These are phyloP conservation scores for Blastobotrys attinorum DNA, from an alignment of 805 yeast genomes.

Conservation along the genomic window DNA sequence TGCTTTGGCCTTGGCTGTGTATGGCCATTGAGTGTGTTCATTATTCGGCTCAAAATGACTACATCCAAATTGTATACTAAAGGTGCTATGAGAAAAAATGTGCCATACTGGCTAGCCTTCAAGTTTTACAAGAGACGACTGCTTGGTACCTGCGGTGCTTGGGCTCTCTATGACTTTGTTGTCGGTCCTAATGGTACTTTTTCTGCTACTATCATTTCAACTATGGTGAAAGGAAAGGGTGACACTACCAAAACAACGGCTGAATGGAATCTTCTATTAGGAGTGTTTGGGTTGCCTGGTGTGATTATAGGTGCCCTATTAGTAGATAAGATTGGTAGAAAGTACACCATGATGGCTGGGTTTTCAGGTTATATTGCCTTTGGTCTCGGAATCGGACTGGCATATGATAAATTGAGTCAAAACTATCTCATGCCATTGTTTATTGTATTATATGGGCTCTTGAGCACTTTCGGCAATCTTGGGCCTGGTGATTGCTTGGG, in stretches of 20 bases:
- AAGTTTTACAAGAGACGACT: slow-evolving; percentile 63
- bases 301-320: slow-evolving; percentile 59
- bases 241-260: slow-evolving; percentile 44
- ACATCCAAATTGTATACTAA: slow-evolving; percentile 57
- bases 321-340: slow-evolving; percentile 59
- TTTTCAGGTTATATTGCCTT: slow-evolving; percentile 61
- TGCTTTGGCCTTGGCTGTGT: slow-evolving; percentile 68
- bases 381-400: slow-evolving; percentile 32
- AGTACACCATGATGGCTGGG: slow-evolving; percentile 60
- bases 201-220: slow-evolving; percentile 50
- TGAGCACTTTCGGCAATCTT: slow-evolving; percentile 62
- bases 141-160: slow-evolving; percentile 63
- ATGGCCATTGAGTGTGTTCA: slow-evolving; percentile 65
- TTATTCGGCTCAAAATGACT: slow-evolving; percentile 63
- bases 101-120: slow-evolving; percentile 51
- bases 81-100: slow-evolving; percentile 50
- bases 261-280: slow-evolving; percentile 67
- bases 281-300: slow-evolving; percentile 64
- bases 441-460: slow-evolving; percentile 63
- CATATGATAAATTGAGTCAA: slow-evolving; percentile 42
- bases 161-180: slow-evolving; percentile 78
- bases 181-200: slow-evolving; percentile 74
- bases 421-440: slow-evolving; percentile 53
- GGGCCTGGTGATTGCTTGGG: slow-evolving; percentile 81
- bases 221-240: slow-evolving; percentile 43